phyloP scores from a whole-genome alignment of 345 rosid genomes.

The Arabidopsis suecica region DNA sequence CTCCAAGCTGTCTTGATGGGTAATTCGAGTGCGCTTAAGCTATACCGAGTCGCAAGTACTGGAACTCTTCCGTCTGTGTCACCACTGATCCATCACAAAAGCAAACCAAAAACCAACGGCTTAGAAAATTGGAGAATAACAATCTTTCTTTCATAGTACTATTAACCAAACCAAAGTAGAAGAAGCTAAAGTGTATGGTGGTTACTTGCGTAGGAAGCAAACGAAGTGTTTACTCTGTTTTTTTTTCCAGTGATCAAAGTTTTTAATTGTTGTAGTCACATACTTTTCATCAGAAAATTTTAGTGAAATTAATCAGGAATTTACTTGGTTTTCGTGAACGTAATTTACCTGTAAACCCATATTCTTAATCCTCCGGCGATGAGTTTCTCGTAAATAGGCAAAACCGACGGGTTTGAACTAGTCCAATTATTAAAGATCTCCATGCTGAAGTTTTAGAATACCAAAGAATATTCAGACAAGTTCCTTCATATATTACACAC shows the following conservation, averaged over 20 bases:
- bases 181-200: neutral
- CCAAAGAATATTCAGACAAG: constrained; percentile 16
- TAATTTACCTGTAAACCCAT: constrained; percentile 89
- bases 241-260: neutral
- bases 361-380: constrained; percentile 73
- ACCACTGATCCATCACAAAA: constrained; percentile 58
- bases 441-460: constrained; percentile 49
- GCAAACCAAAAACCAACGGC: constrained; percentile 12
- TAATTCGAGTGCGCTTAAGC: constrained; percentile 65
- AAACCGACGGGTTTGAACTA: constrained; percentile 62
- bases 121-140: constrained; percentile 3
- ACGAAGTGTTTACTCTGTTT: neutral
- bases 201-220: constrained; percentile 25
- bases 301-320: neutral
- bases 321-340: constrained; percentile 40
- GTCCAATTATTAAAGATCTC: constrained; percentile 62
- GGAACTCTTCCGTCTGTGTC: constrained; percentile 99
- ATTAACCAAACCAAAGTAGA: neutral
- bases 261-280: neutral
- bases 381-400: constrained; percentile 85
- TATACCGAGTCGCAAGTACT: constrained; percentile 82
- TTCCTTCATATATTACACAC: neutral
- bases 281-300: neutral
- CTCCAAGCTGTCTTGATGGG: constrained; percentile 83
- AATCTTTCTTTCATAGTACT: neutral